Base-by-base conservation (phyloP, 495 filamentous ascomycete genomes). In the Penicillium manginii region DNA sequence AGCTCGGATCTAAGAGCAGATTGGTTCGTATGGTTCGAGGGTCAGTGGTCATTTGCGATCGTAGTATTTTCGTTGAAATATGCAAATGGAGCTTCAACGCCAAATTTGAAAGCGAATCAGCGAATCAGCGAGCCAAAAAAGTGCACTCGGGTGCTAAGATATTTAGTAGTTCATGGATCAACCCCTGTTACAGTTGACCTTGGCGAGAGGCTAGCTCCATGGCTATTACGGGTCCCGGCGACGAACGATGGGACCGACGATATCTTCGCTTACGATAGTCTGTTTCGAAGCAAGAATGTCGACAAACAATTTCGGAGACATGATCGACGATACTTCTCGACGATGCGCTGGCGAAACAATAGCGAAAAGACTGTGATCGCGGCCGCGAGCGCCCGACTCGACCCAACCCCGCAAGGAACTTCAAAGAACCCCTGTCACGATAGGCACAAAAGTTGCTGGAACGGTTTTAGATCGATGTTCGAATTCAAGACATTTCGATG, bases 331-430 rank as follows among this genome's bases (percentile, higher is more conserved):
- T 4, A 47, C 9, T 10, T 47, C 21, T n/a, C 22, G 10, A n/a
- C 18, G 10, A 9, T 43, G 15, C 8, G 15, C 8, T 43, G 15
- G 17, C 40, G n/a, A 19, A 18, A 43, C 40, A 19, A 19, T 17
- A 17, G 7, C 17, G 19, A 43, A 9, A 17, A 9, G n/a, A 19
- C 40, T 43, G 40, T 26, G 9, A 45, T 26, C 10, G 19, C 45
- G 45, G 45, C 45, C 45, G 45, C 45, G 45, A 47, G 45, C 45
- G 45, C 22, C 45, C 45, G 45, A 9, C 4, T 23, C 40, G 26
- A n/a, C 18, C 15, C 45, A 22, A n/a, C 45, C 45, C 45, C 45
- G 45, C 45, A 22, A 17, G 4, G 22, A 47, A 47, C 21, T 19
- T 19, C 45, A 45, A 17, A 2, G 10, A 47, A 47, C 21, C 45